phyloP scores from a whole-genome alignment of 306 rosid genomes.

The Comarum palustre region DNA sequence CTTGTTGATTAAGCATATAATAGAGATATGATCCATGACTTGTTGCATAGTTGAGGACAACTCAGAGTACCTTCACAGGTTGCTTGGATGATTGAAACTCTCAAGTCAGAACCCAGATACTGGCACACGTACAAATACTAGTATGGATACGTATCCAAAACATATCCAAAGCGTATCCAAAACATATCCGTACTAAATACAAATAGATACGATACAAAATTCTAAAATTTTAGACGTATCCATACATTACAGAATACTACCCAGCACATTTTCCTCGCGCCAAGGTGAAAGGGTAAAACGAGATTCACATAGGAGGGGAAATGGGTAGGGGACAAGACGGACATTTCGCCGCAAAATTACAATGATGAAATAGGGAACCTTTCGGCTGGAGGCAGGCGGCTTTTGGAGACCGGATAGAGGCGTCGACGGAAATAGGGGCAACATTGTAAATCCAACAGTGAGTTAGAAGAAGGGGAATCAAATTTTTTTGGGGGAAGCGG shows the following conservation, averaged over 20 bases:
- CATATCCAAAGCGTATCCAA: too few relatives aligned
- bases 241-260: too few relatives aligned
- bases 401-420: slow-evolving; percentile 59
- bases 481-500: not conserved
- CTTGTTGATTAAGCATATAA: not conserved
- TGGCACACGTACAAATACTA: too few relatives aligned
- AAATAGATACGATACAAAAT: too few relatives aligned
- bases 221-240: too few relatives aligned
- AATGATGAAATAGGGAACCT: not conserved
- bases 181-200: too few relatives aligned
- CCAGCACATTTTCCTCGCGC: not conserved
- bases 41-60: slow-evolving; percentile 6
- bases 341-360: not conserved
- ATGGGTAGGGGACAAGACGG: not conserved
- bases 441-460: not conserved
- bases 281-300: not conserved
- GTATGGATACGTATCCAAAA: too few relatives aligned
- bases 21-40: not conserved
- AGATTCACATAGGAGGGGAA: not conserved
- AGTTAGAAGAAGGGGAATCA: slow-evolving; percentile 33
- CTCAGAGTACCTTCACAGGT: not conserved
- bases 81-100: slow-evolving; percentile 6
- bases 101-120: not conserved
- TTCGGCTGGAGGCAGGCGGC: slow-evolving; percentile 35
- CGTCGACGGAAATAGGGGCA: slow-evolving; percentile 20